Conservation (phyloP, 148 eudicot genomes). For the Suaeda aralocaspica region DNA sequence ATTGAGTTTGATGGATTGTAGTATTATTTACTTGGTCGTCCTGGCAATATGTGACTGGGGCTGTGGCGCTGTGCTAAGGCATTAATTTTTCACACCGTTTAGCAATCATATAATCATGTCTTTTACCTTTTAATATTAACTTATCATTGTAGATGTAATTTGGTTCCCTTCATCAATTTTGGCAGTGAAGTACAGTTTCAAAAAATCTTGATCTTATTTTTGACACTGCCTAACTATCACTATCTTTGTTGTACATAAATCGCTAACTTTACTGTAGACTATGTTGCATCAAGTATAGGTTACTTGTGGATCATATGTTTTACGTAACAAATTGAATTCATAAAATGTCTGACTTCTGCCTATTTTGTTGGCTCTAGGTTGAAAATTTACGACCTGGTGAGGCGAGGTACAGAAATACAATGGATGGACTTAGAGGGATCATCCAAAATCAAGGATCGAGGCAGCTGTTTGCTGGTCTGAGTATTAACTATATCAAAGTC, state of each 20-base stretch:
- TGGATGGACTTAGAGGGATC: slow-evolving; percentile 51
- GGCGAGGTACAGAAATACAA: slow-evolving; percentile 46
- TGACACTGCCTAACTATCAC: background rate
- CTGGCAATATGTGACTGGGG: background rate
- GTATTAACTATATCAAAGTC: slow-evolving; percentile 75
- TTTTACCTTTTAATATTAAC: background rate
- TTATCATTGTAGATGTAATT: background rate
- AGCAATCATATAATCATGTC: background rate
- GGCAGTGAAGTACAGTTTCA: background rate
- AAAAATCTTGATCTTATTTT: background rate
- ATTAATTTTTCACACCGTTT: background rate
- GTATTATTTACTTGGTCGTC: background rate
- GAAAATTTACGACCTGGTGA: slow-evolving; percentile 47
- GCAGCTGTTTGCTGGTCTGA: slow-evolving; percentile 77
- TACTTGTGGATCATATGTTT: background rate
- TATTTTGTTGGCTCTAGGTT: slow-evolving; percentile 38
- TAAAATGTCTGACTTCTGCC: slow-evolving; percentile 4
- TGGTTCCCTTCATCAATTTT: background rate
- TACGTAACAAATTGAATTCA: background rate
- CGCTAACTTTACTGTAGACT: background rate
- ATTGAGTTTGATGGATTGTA: no score
- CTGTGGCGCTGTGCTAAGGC: background rate
- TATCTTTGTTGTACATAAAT: background rate
- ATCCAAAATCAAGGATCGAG: slow-evolving; percentile 63
- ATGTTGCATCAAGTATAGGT: background rate